phyloP scores from a whole-genome alignment of 192 early-diverging fungal species.

The Cladochytrium replicatum region DNA sequence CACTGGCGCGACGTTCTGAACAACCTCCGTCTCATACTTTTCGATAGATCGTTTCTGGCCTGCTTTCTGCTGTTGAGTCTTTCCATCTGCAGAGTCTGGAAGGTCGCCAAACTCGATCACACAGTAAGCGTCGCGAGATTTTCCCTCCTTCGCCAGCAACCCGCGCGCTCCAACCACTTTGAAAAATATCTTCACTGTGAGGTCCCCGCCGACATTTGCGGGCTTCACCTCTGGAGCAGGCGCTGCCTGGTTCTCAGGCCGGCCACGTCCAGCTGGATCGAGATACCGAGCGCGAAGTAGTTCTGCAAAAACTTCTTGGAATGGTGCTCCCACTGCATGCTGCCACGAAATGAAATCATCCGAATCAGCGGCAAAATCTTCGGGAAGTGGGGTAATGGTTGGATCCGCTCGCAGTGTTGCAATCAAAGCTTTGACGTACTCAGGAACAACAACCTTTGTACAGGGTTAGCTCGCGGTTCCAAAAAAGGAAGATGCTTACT shows the following conservation, averaged over 20 bases:
- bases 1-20: constrained; percentile 20
- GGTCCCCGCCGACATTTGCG: too few species aligned
- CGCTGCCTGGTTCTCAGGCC: constrained; percentile 2
- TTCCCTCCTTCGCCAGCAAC: constrained; percentile 41
- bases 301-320: constrained; percentile 32
- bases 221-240: background rate
- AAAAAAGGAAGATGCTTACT: too few species aligned
- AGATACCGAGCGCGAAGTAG: constrained; percentile 24
- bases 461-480: background rate
- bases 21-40: constrained; percentile 30
- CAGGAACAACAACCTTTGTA: constrained; percentile 28
- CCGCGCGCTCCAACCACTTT: constrained; percentile 40
- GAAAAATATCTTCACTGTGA: constrained; percentile 26
- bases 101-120: constrained; percentile 38
- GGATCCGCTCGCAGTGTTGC: constrained; percentile 25
- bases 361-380: constrained; percentile 24
- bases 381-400: constrained; percentile 25
- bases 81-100: constrained; percentile 9
- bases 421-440: constrained; percentile 36
- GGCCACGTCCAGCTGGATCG: constrained; percentile 7
- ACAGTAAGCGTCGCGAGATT: constrained; percentile 36
- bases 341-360: constrained; percentile 34
- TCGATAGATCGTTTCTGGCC: constrained; percentile 10
- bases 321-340: constrained; percentile 10
- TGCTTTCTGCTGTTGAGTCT: constrained; percentile 10